Percentiles rank a stretch among this genome's conserved stretches.
phyloP scores from a whole-genome alignment of 345 rosid genomes.

The Moricandia moricandioides region DNA sequence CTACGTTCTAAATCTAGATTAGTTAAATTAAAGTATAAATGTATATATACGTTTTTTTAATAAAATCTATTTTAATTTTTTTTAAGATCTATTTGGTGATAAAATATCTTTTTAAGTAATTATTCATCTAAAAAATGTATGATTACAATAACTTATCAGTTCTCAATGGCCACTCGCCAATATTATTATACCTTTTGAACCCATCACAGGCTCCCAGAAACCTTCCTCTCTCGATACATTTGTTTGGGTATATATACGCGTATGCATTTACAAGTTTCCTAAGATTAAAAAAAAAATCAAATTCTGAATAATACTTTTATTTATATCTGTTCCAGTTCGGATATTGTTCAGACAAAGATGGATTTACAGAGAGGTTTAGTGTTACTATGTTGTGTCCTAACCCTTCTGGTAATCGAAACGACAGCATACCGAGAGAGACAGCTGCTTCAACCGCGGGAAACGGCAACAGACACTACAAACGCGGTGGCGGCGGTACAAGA shows the following conservation, averaged over 20 bases:
- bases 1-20: no score
- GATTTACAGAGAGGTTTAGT: constrained; percentile 8
- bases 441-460: constrained; percentile 17
- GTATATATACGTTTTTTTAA: no score
- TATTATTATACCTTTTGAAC: constrained; percentile 13
- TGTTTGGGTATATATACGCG: constrained; percentile 14
- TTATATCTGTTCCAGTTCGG: background rate
- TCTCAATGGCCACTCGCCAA: constrained; percentile 15
- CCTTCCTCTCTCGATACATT: constrained; percentile 17
- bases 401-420: constrained; percentile 11
- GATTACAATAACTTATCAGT: background rate
- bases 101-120: no score
- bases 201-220: constrained; percentile 30
- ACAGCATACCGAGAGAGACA: constrained; percentile 35
- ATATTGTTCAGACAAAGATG: constrained; percentile 25
- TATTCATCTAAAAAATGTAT: no score
- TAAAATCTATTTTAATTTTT: no score
- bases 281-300: background rate
- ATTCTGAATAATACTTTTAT: background rate
- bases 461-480: constrained; percentile 8
- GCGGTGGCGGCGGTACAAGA: background rate
- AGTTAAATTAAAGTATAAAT: no score
- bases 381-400: constrained; percentile 13
- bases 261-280: constrained; percentile 3
- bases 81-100: no score